phyloP scores from a whole-genome alignment of 192 early-diverging fungal species.

The Physocladia obscura region DNA sequence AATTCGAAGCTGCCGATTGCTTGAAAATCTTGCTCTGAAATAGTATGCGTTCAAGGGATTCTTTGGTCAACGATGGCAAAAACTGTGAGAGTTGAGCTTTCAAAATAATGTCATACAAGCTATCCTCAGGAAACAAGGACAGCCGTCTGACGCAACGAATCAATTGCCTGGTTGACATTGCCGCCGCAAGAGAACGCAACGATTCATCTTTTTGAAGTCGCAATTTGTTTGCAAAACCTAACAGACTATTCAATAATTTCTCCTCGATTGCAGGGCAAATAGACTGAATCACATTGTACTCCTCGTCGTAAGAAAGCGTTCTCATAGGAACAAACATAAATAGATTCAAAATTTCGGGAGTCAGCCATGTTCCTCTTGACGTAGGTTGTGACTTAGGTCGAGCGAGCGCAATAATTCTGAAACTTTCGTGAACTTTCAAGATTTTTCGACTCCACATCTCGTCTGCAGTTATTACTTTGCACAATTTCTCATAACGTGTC shows the following conservation, averaged over 20 bases:
- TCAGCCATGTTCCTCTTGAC: conserved; percentile 61
- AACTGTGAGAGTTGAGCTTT: conserved; percentile 71
- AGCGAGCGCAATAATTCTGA: conserved; percentile 76
- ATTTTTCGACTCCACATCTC: conserved; percentile 53
- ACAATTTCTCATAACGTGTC: not conserved
- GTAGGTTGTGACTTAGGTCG: conserved; percentile 57
- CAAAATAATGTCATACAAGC: conserved; percentile 59
- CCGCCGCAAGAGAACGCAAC: conserved; percentile 29
- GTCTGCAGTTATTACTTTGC: conserved; percentile 47
- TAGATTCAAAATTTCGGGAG: conserved; percentile 68
- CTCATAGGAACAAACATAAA: conserved; percentile 70
- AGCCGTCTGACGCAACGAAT: conserved; percentile 68
- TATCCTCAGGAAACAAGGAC: conserved; percentile 64
- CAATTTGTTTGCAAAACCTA: conserved; percentile 54
- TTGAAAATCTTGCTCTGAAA: conserved; percentile 6
- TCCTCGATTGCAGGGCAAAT: conserved; percentile 12
- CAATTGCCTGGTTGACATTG: conserved; percentile 73
- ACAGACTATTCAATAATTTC: not conserved
- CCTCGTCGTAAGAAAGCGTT: conserved; percentile 50
- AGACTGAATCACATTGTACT: conserved; percentile 46
- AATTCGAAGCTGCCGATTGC: not conserved
- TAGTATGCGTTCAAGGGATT: conserved; percentile 60
- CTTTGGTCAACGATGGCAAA: conserved; percentile 65
- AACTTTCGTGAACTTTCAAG: conserved; percentile 66
- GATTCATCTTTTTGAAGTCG: conserved; percentile 48